Evolutionary conservation across 2,329 filamentous ascomycete species (phyloP).

Genomic region (Claviceps paspali): DNA sequence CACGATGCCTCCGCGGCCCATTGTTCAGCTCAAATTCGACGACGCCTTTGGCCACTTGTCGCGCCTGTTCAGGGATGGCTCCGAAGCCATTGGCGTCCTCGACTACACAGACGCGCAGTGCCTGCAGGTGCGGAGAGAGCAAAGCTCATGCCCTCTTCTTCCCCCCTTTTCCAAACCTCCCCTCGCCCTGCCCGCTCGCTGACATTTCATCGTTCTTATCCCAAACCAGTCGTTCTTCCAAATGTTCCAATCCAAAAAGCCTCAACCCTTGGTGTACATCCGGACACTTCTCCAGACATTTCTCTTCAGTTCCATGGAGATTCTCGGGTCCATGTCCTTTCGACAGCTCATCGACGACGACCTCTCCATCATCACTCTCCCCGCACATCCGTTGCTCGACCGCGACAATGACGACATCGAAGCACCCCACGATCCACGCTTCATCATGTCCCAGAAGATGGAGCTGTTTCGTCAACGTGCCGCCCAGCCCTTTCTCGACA

Average conservation of each 20-base stretch:
- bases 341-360: constrained; percentile 69
- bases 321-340: constrained; percentile 52
- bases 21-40: constrained; percentile 60
- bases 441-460: constrained; percentile 58
- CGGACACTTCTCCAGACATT: constrained; percentile 65
- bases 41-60: constrained; percentile 57
- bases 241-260: constrained; percentile 61
- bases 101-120: constrained; percentile 54
- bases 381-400: constrained; percentile 55
- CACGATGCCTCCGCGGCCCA: constrained; percentile 82
- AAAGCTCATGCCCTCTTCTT: constrained; percentile 7
- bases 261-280: constrained; percentile 71
- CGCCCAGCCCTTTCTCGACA: constrained; percentile 62
- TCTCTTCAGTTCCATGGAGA: constrained; percentile 56
- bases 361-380: constrained; percentile 61
- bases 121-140: constrained; percentile 52
- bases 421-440: constrained; percentile 54
- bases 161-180: neutral
- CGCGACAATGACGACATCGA: constrained; percentile 64
- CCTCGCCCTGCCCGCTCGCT: neutral
- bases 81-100: constrained; percentile 52
- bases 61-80: constrained; percentile 56
- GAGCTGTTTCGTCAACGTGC: constrained; percentile 49
- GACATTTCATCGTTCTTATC: neutral
- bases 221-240: constrained; percentile 50